Evolutionary conservation across 1,139 yeast species (phyloP), one percentile per base, ranked within the genome.

Genomic region (Geotrichum restrictum): DNA sequence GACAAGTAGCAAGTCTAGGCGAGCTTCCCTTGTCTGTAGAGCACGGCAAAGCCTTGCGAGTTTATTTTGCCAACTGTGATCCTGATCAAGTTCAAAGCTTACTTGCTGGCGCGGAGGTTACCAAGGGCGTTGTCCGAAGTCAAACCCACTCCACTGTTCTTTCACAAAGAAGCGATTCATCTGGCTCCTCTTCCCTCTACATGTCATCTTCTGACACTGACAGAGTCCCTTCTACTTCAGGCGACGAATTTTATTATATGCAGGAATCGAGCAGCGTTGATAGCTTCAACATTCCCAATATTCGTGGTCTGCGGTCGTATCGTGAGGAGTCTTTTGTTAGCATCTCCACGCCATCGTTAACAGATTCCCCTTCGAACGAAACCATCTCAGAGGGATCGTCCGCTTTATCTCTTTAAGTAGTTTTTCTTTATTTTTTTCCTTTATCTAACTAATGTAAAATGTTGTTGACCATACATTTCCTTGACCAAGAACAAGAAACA

Each of bases 21-120:
- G 73, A 69, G 60, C 64, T 70, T 47, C 74, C 74, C 18, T 54
- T 70, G 3, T 57, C 71, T 0, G 55, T 69, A 14, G 70, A 66
- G 53, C 56, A 55, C 33, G 64, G 67, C 27, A 54, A 57, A 22
- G 53, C 57, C 3, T 46, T 70, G 14, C 64, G 73, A 31, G 64
- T 70, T 6, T 71, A 70, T 52, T 69, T 70, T 60, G 73, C 73
- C 45, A 70, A 70, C 53, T 59, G 69, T 31, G 72, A 68, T 47
- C 54, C 64, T 1, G 64, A 61, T n/a, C 61, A 64, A 44, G 71
- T 69, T n/a, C 56, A 60, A 34, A 40, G 56, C 31, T 58, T 69
- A 36, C 57, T 68, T 46, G 57, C 57, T 10, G 72, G 69, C 44
- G 63, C 65, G 40, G 73, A 65, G 21, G 69, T 68, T 22, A 54